A percentile compares a stretch with the other conserved stretches of the same genome.
Evolutionary conservation across 2,329 filamentous ascomycete genomes (phyloP).

Genomic region (Penicillium sp.): DNA sequence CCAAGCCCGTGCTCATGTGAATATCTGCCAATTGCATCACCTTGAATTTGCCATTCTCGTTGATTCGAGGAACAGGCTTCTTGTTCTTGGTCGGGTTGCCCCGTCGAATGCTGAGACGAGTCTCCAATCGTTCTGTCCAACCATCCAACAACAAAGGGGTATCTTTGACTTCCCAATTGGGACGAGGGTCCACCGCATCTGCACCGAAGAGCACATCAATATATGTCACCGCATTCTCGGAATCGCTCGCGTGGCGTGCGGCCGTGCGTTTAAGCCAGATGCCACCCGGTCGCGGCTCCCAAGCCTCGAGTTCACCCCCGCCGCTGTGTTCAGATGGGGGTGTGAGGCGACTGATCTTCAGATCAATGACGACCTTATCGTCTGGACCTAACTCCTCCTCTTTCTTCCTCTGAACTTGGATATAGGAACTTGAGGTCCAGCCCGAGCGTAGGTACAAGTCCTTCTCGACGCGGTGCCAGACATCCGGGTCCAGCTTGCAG

Average conservation of each 20-base stretch:
- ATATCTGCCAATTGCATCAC: conserved; percentile 95
- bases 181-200: conserved; percentile 84
- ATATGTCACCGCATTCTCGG: conserved; percentile 69
- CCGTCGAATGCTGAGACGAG: conserved; percentile 73
- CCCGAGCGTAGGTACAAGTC: conserved; percentile 76
- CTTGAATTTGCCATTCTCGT: conserved; percentile 90
- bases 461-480: conserved; percentile 85
- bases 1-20: conserved; percentile 86
- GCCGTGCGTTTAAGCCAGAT: conserved; percentile 78
- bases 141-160: conserved; percentile 69
- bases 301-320: conserved; percentile 59
- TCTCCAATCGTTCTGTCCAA: conserved; percentile 59
- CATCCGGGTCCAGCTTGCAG: conserved; percentile 68
- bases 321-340: conserved; percentile 59
- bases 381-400: conserved; percentile 74
- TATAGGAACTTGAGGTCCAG: conserved; percentile 72
- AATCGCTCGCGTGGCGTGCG: conserved; percentile 71
- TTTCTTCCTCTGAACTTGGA: conserved; percentile 78
- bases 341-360: conserved; percentile 70
- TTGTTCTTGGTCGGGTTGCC: conserved; percentile 63
- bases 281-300: conserved; percentile 74
- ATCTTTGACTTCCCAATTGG: conserved; percentile 77
- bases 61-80: conserved; percentile 72
- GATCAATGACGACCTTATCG: conserved; percentile 76
- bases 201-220: conserved; percentile 86